Evolutionary conservation across 2,329 filamentous ascomycete species (phyloP).

Genomic region (Colletotrichum aenigma): DNA sequence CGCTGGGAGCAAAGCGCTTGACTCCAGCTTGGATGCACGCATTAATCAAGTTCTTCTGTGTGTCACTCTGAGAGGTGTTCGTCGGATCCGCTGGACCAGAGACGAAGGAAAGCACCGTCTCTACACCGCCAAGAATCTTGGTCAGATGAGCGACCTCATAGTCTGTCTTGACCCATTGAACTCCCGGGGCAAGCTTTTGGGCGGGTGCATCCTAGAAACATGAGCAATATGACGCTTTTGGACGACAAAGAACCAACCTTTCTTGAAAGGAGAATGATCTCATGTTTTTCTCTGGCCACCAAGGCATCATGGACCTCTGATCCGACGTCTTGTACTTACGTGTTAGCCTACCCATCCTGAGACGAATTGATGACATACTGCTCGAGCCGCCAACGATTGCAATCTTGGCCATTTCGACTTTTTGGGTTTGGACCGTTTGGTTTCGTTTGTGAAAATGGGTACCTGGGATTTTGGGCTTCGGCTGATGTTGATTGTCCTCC

Average conservation of each 20-base stretch:
- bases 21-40: slow-evolving; percentile 64
- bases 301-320: slow-evolving; percentile 56
- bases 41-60: slow-evolving; percentile 62
- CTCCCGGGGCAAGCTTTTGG: slow-evolving; percentile 22
- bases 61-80: slow-evolving; percentile 46
- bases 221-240: not conserved
- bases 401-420: slow-evolving; percentile 25
- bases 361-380: not conserved
- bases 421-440: fast-evolving
- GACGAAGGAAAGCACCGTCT: slow-evolving; percentile 60
- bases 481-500: not conserved
- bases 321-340: slow-evolving; percentile 48
- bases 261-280: slow-evolving; percentile 55
- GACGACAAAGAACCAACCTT: slow-evolving; percentile 33
- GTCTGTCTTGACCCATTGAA: slow-evolving; percentile 45
- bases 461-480: not conserved
- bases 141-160: slow-evolving; percentile 47
- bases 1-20: slow-evolving; percentile 64
- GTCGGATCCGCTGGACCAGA: slow-evolving; percentile 22
- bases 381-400: slow-evolving; percentile 27
- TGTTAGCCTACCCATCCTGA: not conserved
- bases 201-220: slow-evolving; percentile 25
- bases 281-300: slow-evolving; percentile 51
- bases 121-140: slow-evolving; percentile 44
- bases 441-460: not conserved